phyloP scores from a whole-genome alignment of 805 yeast species.

The Barnettozyma salicaria region DNA sequence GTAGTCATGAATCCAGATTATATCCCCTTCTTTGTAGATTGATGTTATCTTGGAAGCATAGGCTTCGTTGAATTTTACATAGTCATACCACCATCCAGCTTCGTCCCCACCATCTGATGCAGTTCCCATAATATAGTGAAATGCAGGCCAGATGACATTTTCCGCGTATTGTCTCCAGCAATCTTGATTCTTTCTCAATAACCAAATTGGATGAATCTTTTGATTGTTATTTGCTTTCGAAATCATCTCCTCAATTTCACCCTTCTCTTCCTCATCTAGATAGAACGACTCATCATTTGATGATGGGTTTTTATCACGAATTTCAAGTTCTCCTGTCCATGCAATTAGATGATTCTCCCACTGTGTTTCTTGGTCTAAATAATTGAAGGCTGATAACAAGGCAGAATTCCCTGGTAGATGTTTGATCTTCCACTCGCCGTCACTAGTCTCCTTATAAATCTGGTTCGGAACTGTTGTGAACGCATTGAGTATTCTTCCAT shows the following conservation, averaged over 20 bases:
- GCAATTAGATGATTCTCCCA: conserved; percentile 90
- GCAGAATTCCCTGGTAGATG: conserved; percentile 82
- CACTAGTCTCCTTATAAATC: conserved; percentile 38
- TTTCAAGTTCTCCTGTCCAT: conserved; percentile 86
- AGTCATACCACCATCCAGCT: conserved; percentile 79
- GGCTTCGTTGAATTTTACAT: conserved; percentile 85
- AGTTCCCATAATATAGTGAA: conserved; percentile 85
- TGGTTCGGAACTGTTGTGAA: conserved; percentile 65
- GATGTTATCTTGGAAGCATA: conserved; percentile 72
- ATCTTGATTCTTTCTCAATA: conserved; percentile 67
- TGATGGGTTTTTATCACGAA: conserved; percentile 12
- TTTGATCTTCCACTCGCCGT: conserved; percentile 39
- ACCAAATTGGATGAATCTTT: conserved; percentile 82
- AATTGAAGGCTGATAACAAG: conserved; percentile 65
- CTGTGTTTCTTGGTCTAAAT: conserved; percentile 54
- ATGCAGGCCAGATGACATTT: conserved; percentile 85
- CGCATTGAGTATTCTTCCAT: conserved; percentile 62
- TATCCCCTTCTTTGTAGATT: conserved; percentile 82
- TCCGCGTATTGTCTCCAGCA: conserved; percentile 92
- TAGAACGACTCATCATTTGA: conserved; percentile 52
- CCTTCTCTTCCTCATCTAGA: conserved; percentile 50
- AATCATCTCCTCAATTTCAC: conserved; percentile 41
- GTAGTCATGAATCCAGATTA: conserved; percentile 91
- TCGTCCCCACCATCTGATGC: conserved; percentile 65
- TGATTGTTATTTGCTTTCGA: conserved; percentile 40